Evolutionary conservation across 23 red algal species (phyloP).

Genomic region (Gracilaria domingensis): DNA sequence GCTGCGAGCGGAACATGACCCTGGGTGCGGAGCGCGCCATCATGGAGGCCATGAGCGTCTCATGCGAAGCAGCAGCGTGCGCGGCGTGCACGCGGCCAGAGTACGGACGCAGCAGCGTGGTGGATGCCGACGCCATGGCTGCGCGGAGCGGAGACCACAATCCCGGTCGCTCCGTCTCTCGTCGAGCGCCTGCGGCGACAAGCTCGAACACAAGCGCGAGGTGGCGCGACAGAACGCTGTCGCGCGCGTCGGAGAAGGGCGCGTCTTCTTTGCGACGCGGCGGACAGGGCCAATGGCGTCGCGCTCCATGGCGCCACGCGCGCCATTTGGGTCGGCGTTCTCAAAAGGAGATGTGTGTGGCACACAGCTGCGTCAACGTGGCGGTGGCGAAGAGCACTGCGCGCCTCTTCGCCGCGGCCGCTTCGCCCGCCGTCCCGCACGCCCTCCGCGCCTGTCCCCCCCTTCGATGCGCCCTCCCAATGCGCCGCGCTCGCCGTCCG

Average conservation of each 20-base stretch:
- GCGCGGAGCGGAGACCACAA: no score
- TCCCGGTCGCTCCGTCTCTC: no score
- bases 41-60: slow-evolving; percentile 74
- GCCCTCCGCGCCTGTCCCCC: no score
- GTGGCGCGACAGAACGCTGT: no score
- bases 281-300: neutral
- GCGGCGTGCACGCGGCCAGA: neutral
- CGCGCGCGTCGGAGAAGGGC: no score
- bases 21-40: slow-evolving; percentile 58
- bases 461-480: neutral
- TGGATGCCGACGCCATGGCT: slow-evolving; percentile 21
- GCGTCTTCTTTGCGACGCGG: no score
- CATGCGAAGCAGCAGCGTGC: slow-evolving; percentile 21
- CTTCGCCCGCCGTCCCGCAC: neutral
- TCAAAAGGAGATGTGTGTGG: no score
- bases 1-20: slow-evolving; percentile 48
- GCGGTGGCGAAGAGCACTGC: neutral
- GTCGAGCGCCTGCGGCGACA: no score
- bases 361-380: neutral
- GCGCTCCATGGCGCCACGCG: neutral
- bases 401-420: no score
- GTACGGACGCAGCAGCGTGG: slow-evolving; percentile 24
- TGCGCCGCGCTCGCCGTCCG: slow-evolving; percentile 61
- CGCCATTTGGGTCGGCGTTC: neutral
- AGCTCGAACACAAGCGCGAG: no score